Base-by-base conservation (phyloP, 1,139 yeast genomes). In the Yarrowia galli region DNA sequence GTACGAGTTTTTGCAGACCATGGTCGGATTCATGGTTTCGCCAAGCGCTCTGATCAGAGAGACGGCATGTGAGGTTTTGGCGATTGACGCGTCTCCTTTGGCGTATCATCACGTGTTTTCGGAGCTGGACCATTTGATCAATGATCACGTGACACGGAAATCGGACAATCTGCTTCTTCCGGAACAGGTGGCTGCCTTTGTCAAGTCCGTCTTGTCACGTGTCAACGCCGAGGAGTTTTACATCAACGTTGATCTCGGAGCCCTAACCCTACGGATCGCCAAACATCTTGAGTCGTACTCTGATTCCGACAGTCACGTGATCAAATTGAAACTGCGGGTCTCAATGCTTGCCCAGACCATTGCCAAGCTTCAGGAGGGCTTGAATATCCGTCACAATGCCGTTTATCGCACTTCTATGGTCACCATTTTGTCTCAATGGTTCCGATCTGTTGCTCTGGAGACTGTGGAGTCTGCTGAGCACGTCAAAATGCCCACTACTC, bases 361-460 rank as follows among this genome's bases (percentile, higher is more conserved):
- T 56, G 88, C 88, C 68, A 75, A 63, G 79, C 87, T 72, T 66
- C 72, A 71, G 36, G 78, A 74, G 61, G 70, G 74, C 0, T 66
- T 76, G 54, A 74, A 75, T 53, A 70, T 75, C 67, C 78, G 82
- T 48, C 92, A 93, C 54, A 89, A 88, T 48, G 83, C 83, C 71
- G 80, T 81, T 66, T 72, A 84, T 18, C 85, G 95, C 72, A 91
- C 89, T 74, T 79, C 79, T 60, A 85, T 86, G 77, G 85, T 92
- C 4, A 84, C 86, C 71, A 76, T 83, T 12, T 83, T 85, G 7
- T 84, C 87, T 22, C 88, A 85, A 56, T 91, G 96, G 93, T 82
- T 91, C 68, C 92, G 75, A 42, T 69, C 32, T 5, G 67, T 64
- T 10, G 63, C 68, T 38, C 46, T 48, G 38, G 54, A 45, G 28